Base-by-base conservation (phyloP, 352 stramenopile species). In the Pythium sukuiense region DNA sequence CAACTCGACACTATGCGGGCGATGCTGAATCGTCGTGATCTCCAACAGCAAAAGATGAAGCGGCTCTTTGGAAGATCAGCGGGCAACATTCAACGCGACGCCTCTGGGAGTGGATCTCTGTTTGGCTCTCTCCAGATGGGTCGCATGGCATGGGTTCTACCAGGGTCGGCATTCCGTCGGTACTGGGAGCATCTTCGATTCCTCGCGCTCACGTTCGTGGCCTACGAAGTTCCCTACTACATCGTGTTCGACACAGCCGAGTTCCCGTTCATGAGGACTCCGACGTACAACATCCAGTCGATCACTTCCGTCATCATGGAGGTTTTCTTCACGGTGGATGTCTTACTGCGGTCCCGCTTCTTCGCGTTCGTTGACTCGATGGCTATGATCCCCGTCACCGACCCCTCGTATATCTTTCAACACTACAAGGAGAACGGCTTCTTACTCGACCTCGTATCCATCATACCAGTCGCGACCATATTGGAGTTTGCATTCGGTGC, bases 41-140 rank as follows among this genome's bases (percentile, higher is more conserved):
- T 90, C 35, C 85, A 93, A 41, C 72, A 89, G 53, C 83, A 90
- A 53, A 93, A 93, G 67, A 91, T 89, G 76, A 90, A 93, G 61
- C 73, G 75, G 14, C 76, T 93, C 65, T 73, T 93, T 6, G 83
- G 83, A 0, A 81, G 78, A 43, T 75, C 73, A 0, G 61, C 68
- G 0, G 68, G 75, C 2, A 55, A 63, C 57, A 37, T 76, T 63
- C 43, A 45, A 20, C 13, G 8, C 39, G 55, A 6, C 6, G 33
- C 3, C 53, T 55, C 35, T 24, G 55, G 3, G 50, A 55, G 11
- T n/a, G 67, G 45, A 0, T 43, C 20, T 6, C 7, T 33, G 2
- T 33, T 41, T 3, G 33, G 14, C 24, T 35, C 18, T 27, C 12
- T 30, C 24, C 24, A 18, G 16, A 6, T 14, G 13, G 49, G 9